A percentile compares a stretch with the other conserved stretches of the same genome.
Evolutionary conservation across 2,329 filamentous ascomycete genomes (phyloP).

Genomic region (Monosporascus sp.): DNA sequence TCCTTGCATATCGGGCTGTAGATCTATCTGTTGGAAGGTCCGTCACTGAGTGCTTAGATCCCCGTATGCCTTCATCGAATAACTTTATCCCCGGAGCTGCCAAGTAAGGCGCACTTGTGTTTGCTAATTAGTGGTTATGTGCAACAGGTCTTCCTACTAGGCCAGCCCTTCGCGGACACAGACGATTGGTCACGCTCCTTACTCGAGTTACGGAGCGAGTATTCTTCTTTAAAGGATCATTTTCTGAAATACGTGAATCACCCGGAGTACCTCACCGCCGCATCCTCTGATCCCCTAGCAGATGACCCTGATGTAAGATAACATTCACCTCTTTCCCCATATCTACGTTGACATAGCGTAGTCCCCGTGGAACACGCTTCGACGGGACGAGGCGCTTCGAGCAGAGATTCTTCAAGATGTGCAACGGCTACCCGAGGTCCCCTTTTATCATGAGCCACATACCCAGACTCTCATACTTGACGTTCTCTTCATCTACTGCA

Average conservation of each 20-base stretch:
- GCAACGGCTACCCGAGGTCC: conserved; percentile 84
- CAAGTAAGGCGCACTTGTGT: too few relatives aligned
- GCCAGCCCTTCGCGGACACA: conserved; percentile 55
- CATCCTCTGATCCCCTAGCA: conserved; percentile 74
- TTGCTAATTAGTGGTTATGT: conserved; percentile 3
- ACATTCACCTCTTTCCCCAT: conserved; percentile 8
- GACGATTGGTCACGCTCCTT: conserved; percentile 65
- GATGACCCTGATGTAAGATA: conserved; percentile 61
- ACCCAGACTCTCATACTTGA: conserved; percentile 81
- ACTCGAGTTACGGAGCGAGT: conserved; percentile 65
- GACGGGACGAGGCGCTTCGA: conserved; percentile 76
- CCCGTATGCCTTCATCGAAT: not conserved
- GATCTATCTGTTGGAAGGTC: conserved; percentile 92
- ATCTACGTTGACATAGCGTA: conserved; percentile 33
- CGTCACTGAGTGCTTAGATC: conserved; percentile 1
- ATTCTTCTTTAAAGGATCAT: conserved; percentile 65
- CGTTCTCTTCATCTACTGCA: conserved; percentile 91
- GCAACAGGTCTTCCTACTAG: conserved; percentile 70
- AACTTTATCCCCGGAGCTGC: not conserved
- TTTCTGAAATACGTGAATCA: conserved; percentile 79
- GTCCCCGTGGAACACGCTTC: conserved; percentile 87
- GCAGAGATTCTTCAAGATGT: conserved; percentile 94
- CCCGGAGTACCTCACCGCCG: conserved; percentile 68
- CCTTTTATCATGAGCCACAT: conserved; percentile 75
- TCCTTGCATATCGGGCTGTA: conserved; percentile 66